A percentile compares a stretch with the other conserved stretches of the same genome.
Evolutionary conservation across 192 early-diverging fungal genomes (phyloP).

Genomic region (Phlyctochytrium bullatum): DNA sequence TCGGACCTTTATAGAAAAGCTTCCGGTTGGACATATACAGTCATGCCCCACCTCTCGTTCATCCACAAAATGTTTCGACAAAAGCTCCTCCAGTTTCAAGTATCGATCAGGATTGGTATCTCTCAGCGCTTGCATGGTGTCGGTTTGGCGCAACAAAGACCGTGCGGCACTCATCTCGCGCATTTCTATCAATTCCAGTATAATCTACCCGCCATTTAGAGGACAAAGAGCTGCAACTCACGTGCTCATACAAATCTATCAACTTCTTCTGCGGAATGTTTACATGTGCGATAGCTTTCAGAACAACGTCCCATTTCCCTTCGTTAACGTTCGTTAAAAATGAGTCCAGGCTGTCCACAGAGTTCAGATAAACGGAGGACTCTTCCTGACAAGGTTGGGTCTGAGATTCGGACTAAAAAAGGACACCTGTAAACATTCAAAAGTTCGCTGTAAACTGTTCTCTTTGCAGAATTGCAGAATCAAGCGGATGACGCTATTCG

Average conservation of each 20-base stretch:
- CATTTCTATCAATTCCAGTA: conserved; percentile 83
- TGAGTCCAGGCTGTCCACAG: conserved; percentile 73
- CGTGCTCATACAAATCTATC: conserved; percentile 86
- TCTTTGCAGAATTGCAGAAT: conserved; percentile 92
- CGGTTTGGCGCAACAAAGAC: conserved; percentile 82
- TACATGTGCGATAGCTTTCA: conserved; percentile 56
- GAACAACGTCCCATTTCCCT: conserved; percentile 86
- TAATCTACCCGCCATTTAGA: conserved; percentile 48
- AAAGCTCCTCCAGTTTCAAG: conserved; percentile 73
- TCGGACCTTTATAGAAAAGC: conserved; percentile 56
- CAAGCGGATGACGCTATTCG: conserved; percentile 86
- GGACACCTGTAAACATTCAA: conserved; percentile 70
- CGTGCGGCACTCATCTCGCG: conserved; percentile 79
- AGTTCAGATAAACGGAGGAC: conserved; percentile 73
- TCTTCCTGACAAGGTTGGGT: conserved; percentile 60
- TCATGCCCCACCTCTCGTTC: conserved; percentile 52
- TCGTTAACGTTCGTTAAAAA: conserved; percentile 73
- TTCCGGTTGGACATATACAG: conserved; percentile 59
- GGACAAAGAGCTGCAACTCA: background rate
- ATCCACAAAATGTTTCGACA: conserved; percentile 71
- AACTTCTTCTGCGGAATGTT: conserved; percentile 68
- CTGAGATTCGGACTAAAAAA: background rate
- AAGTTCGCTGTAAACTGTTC: conserved; percentile 77
- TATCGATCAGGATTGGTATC: conserved; percentile 77
- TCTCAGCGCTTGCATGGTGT: conserved; percentile 82